A percentile compares a stretch with the other conserved stretches of the same genome.
These are phyloP conservation scores for Fusarium continuum DNA, from an alignment of 2,329 filamentous ascomycete species.

Conservation along the genomic window DNA sequence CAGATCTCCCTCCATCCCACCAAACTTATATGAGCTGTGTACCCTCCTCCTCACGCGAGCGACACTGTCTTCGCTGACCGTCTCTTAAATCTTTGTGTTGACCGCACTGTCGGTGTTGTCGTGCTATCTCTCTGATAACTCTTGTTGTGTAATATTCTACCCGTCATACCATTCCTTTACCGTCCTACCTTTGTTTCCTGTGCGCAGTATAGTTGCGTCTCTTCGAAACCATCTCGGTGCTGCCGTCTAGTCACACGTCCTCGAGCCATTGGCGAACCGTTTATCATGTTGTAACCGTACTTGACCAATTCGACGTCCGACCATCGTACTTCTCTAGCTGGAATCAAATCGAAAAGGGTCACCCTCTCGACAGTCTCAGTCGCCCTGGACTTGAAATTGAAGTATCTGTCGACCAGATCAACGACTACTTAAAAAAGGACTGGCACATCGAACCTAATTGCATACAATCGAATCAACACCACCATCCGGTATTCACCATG, in stretches of 20 bases:
- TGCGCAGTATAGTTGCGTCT: slow-evolving; percentile 4
- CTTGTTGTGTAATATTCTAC: slow-evolving; percentile 22
- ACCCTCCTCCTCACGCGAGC: slow-evolving; percentile 41
- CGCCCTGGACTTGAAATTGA: not conserved
- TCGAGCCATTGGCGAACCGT: slow-evolving; percentile 1
- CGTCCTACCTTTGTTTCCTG: slow-evolving; percentile 6
- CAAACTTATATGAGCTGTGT: slow-evolving; percentile 46
- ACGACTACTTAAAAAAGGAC: not conserved
- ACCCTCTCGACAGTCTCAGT: not conserved
- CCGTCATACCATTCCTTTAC: slow-evolving; percentile 2
- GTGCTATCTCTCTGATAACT: slow-evolving; percentile 17
- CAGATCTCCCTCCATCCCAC: slow-evolving; percentile 31
- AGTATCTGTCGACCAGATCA: not conserved
- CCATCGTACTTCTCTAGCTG: not conserved
- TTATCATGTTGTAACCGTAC: slow-evolving; percentile 10
- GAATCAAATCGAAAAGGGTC: not conserved
- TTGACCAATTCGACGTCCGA: not conserved
- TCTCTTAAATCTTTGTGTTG: slow-evolving; percentile 27
- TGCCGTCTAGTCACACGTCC: slow-evolving; percentile 11
- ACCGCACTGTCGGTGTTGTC: slow-evolving; percentile 13
- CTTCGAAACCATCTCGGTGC: slow-evolving; percentile 17
- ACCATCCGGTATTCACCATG: slow-evolving; percentile 36
- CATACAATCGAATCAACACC: not conserved
- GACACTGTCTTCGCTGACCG: slow-evolving; percentile 18
- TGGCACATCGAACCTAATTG: slow-evolving; percentile 14